Conservation (phyloP, 1,139 yeast genomes). For the Entelexis paramagnoliae region DNA sequence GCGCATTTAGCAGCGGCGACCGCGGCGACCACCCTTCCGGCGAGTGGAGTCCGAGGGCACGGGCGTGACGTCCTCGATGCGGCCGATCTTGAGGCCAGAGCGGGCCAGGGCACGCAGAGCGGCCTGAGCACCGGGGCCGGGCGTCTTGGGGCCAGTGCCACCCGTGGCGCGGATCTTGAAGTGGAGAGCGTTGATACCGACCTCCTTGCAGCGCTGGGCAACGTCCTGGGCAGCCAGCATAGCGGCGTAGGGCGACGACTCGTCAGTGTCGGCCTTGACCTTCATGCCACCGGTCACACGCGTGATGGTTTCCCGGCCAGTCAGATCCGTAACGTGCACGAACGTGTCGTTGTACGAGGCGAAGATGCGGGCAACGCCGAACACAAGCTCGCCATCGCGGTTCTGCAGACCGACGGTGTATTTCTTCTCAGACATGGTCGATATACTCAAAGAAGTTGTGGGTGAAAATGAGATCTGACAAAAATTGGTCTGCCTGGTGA, state of each 20-base stretch:
- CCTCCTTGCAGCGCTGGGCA: constrained; percentile 98
- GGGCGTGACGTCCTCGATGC: constrained; percentile 99
- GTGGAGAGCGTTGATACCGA: constrained; percentile 99
- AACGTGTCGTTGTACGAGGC: constrained; percentile 99
- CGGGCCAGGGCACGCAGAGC: constrained; percentile 99
- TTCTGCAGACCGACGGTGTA: constrained; percentile 67
- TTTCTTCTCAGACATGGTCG: constrained; percentile 10
- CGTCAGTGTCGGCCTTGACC: constrained; percentile 99
- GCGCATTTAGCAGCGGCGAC: constrained; percentile 88
- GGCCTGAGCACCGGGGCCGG: constrained; percentile 99
- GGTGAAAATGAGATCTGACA: constrained; percentile 17
- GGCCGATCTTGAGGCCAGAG: constrained; percentile 99
- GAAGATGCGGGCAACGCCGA: constrained; percentile 99
- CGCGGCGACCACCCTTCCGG: constrained; percentile 99
- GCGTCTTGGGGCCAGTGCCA: constrained; percentile 99
- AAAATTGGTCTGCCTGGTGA: constrained; percentile 17
- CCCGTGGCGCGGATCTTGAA: constrained; percentile 99
- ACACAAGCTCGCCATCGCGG: constrained; percentile 96
- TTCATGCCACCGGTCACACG: constrained; percentile 99
- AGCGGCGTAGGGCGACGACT: constrained; percentile 99
- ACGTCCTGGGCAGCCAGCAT: constrained; percentile 99
- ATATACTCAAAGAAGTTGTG: constrained; percentile 7
- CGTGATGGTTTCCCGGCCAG: constrained; percentile 99
- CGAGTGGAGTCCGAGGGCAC: constrained; percentile 99
- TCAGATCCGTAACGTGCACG: constrained; percentile 98